Evolutionary conservation across 2,329 filamentous ascomycete species (phyloP), one percentile per base, ranked within the genome.

Genomic region (Leptographium wingfieldii): DNA sequence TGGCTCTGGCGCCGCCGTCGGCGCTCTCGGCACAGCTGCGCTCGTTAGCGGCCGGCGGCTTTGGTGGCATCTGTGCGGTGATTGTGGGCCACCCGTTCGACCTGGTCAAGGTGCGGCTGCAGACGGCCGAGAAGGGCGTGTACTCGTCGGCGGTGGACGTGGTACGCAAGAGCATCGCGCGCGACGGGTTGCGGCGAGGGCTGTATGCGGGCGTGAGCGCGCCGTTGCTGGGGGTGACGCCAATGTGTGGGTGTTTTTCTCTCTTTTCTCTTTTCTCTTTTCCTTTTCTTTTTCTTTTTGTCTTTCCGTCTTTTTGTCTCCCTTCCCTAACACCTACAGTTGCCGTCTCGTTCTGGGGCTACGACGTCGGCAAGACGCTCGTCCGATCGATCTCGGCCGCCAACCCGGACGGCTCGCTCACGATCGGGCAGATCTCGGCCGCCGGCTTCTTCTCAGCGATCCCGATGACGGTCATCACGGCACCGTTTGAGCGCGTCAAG

Each of bases 391-490:
- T 87, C 66, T 86, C 85, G 40, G 79, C 80, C 19, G 83, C 86
- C 61, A 79, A 77, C 27, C 83, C 87, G 58, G 77, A 85, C 65
- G 84, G 90, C 73, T 77, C 82, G 58, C 90, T 89, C 75, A 84
- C 85, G 61, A 91, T 96, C 69, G 87, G 79, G 52, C 94, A 99
- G 73, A 85, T 95, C 74, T 94, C 90, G 40, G 83, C 90, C 43
- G 94, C 94, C 16, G 94, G 94, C 65, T 96, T 96, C 83, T 95
- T 99, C 82, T 95, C 90, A 70, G 94, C 94, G 63, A 88, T 99
- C 62, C 94, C 94, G 69, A 95, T 95, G 90, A 99, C 94, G 4
- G 76, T 90, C 73, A 96, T 99, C 77, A 97, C 94, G n/a, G 94
- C 94, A 5, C 94, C 94, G 63, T 97, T 99, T 72, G 94, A 99